Conservation (phyloP, 257 asterid genomes). For the Solanum chiquidenum region DNA sequence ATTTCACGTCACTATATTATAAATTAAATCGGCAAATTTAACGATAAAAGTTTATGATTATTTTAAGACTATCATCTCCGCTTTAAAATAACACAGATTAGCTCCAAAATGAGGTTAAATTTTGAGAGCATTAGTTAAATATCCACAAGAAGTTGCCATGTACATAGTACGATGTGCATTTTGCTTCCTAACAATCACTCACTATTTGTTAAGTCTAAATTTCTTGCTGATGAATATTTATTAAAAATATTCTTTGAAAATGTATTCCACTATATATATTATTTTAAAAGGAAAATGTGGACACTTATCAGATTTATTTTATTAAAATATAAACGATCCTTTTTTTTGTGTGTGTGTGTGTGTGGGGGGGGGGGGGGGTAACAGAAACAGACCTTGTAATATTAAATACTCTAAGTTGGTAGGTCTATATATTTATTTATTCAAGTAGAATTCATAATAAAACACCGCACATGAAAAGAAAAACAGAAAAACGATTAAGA, state of each 20-base stretch:
- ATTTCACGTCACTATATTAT: background rate
- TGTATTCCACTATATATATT: background rate
- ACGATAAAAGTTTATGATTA: background rate
- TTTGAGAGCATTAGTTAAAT: background rate
- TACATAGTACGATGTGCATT: background rate
- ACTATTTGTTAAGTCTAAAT: background rate
- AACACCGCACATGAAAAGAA: background rate
- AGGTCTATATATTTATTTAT: background rate
- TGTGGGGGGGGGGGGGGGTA: too few species aligned
- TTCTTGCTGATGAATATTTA: background rate
- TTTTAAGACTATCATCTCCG: background rate
- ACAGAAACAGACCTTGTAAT: too few species aligned
- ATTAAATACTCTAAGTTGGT: background rate
- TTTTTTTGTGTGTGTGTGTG: too few species aligned
- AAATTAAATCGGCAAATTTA: background rate
- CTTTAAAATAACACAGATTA: too few species aligned
- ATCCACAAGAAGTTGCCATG: background rate
- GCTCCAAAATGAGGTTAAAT: background rate
- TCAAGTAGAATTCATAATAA: background rate
- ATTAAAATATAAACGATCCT: background rate
- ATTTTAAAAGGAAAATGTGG: background rate
- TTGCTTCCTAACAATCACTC: background rate
- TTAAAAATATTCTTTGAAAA: background rate
- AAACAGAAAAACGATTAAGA: background rate
- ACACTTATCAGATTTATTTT: background rate